Evolutionary conservation across 495 filamentous ascomycete genomes (phyloP), one percentile per base, ranked within the genome.

Genomic region (Penicillium samsonianum): DNA sequence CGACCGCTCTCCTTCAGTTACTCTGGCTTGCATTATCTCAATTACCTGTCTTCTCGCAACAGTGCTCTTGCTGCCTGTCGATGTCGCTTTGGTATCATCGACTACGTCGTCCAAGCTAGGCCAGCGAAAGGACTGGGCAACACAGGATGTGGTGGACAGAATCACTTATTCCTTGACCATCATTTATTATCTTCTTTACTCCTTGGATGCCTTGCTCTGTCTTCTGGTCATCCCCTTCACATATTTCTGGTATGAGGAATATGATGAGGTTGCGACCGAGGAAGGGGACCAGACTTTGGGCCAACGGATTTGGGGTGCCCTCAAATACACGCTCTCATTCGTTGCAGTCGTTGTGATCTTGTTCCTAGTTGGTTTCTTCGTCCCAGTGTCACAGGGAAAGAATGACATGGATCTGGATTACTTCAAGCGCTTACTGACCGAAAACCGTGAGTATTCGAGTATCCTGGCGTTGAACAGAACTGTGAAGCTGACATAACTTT

Each of bases 181-280:
- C 55, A 86, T 96, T 49, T 99, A 98, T 72, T 99, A 98, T 72
- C 80, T 84, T 0, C 80, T 98, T 1, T 99, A 98, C 73, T 93
- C 88, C 30, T 71, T 96, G 57, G 95, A 99, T 73, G 92, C 92
- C 1, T 69, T 96, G 2, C 86, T 99, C 14, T 98, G 95, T 68
- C 79, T 99, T 37, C 66, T 98, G 33, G 84, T 96, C 19, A 86
- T 96, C 19, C 94, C 94, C 2, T 99, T 99, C 68, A 87, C 91
- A 12, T 99, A 98, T 74, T 99, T 99, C 73, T 96, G 87, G 85
- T 96, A 95, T 60, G 94, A 99, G 73, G 95, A 98, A 72, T 94
- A 95, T 64, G 90, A 93, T 64, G 88, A 96, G 74, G 88, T 90
- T 49, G 89, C 90, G 31, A 77, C 83, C 20, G 89, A 95, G 55